Percentiles rank a stretch among this genome's conserved stretches.
These are phyloP conservation scores for Lactuca saligna DNA, from an alignment of 129 eudicot genomes.

Conservation along the genomic window DNA sequence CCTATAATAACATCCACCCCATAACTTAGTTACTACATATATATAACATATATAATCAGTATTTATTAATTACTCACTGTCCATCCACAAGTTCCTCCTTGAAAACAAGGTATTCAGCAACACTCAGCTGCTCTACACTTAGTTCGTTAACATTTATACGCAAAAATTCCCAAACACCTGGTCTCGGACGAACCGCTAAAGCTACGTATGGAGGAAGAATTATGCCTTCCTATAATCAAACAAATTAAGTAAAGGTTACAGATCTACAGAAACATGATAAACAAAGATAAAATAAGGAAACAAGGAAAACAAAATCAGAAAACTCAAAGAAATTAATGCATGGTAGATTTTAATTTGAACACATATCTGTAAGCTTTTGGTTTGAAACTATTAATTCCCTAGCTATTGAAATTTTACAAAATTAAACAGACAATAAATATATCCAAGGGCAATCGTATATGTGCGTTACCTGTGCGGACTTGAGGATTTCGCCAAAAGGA, in stretches of 20 bases:
- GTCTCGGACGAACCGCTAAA: slow-evolving; percentile 90
- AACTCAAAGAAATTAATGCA: neutral
- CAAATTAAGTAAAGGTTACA: neutral
- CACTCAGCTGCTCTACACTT: slow-evolving; percentile 74
- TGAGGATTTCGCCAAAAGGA: slow-evolving; percentile 71
- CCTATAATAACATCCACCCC: slow-evolving; percentile 30
- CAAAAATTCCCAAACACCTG: slow-evolving; percentile 97
- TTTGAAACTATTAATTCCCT: no score
- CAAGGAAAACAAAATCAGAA: neutral
- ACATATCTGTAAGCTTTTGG: no score
- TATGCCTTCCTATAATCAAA: slow-evolving; percentile 76
- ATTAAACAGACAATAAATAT: no score
- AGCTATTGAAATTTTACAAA: no score
- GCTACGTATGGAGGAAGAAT: slow-evolving; percentile 94
- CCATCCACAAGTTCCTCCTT: slow-evolving; percentile 86
- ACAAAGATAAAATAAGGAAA: neutral
- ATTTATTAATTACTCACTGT: slow-evolving; percentile 41
- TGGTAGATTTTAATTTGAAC: no score
- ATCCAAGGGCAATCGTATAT: no score
- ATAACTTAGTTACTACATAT: no score
- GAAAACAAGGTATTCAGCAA: slow-evolving; percentile 75
- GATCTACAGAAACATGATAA: neutral
- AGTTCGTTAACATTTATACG: slow-evolving; percentile 88
- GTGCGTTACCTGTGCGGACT: slow-evolving; percentile 65
- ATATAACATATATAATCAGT: neutral